Evolutionary conservation across 176 grass and related monocot genomes (phyloP), one percentile per base, ranked within the genome.

Genomic region (Zoysia japonica): DNA sequence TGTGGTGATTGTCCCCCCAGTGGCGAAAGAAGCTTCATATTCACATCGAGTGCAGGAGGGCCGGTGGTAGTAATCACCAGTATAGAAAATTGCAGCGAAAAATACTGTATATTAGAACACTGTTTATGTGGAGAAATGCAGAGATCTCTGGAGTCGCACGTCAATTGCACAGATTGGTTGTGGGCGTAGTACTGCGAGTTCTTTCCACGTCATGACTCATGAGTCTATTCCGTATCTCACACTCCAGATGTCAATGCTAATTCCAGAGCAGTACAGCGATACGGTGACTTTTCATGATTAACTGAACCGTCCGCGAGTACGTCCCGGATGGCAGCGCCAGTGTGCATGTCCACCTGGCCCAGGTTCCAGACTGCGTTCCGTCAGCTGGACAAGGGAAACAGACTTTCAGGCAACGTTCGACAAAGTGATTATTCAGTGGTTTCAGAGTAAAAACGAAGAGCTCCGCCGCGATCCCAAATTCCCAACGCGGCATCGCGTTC

Each of bases 281-380:
- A 28, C 71, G 61, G 6, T 43, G 78, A 77, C 72, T 77, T 70
- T 70, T 10, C 57, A 65, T 28, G 78, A 51, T 74, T 35, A 36
- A 28, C 14, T 16, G 78, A 81, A 80, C 68, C 14, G 46, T 74
- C 71, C 78, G 38, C 36, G 70, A 62, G 28, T 28, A 28, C 9
- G 20, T 48, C 59, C 13, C 60, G 36, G 76, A 68, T 75, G 70
- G 61, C 5, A 75, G 47, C 59, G 61, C 56, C 70, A 65, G 4
- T 71, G 28, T 28, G 28, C 28, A 28, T 28, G 28, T 28, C 28
- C 28, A 28, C 28, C 28, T 28, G 28, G 28, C 28, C 28, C 28
- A 28, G 28, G 28, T 28, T 28, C 28, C 28, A 28, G 28, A 28
- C 28, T 28, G 28, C 28, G 28, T 28, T 28, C 28, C 28, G 28